A percentile compares a stretch with the other conserved stretches of the same genome.
phyloP scores from a whole-genome alignment of 768 basidiomycete genomes.

The Russula lepida region DNA sequence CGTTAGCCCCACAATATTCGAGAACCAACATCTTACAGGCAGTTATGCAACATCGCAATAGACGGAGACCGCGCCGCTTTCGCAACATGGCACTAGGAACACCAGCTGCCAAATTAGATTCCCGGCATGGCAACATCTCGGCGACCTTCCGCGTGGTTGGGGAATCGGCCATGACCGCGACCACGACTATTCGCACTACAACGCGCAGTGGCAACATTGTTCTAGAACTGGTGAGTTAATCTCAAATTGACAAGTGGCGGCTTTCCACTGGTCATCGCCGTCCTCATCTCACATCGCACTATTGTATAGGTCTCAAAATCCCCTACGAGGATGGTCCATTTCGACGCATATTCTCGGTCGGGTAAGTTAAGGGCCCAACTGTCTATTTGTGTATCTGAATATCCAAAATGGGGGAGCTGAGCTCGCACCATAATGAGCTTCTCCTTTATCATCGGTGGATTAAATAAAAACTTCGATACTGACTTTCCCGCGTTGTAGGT shows the following conservation, averaged over 20 bases:
- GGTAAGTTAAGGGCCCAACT: slow-evolving; percentile 6
- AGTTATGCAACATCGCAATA: neutral
- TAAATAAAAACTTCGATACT: slow-evolving; percentile 1
- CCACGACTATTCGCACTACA: slow-evolving; percentile 8
- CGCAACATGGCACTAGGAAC: slow-evolving; percentile 6
- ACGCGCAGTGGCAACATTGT: slow-evolving; percentile 13
- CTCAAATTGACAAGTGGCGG: neutral
- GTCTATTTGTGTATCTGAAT: neutral
- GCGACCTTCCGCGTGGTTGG: slow-evolving; percentile 1
- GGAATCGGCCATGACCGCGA: neutral
- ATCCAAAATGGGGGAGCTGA: slow-evolving; percentile 2
- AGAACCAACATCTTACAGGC: neutral
- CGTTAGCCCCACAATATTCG: slow-evolving; percentile 2
- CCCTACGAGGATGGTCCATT: neutral
- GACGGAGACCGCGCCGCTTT: slow-evolving; percentile 1
- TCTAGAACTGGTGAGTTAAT: slow-evolving; percentile 10
- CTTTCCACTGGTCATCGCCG: neutral
- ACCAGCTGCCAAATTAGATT: slow-evolving; percentile 10
- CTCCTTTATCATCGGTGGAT: slow-evolving; percentile 4
- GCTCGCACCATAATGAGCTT: neutral
- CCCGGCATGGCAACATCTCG: slow-evolving; percentile 9
- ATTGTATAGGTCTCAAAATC: slow-evolving; percentile 10
- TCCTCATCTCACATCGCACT: neutral
- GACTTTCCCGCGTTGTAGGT: slow-evolving; percentile 14
- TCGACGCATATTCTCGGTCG: slow-evolving; percentile 15